Evolutionary conservation across 345 rosid genomes (phyloP), one percentile per base, ranked within the genome.

Genomic region (Brassica carinata): DNA sequence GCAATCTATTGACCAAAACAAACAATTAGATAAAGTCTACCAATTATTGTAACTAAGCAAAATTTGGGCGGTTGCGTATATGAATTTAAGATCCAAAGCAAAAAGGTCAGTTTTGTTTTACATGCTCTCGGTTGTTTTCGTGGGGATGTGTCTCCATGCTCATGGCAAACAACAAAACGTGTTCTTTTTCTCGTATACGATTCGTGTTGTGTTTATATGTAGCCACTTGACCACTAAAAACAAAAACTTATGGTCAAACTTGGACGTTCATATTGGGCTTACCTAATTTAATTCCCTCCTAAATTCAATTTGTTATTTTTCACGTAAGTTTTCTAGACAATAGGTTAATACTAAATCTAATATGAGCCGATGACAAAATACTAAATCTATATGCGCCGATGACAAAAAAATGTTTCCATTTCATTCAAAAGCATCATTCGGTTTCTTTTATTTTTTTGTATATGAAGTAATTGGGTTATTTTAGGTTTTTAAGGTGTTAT

Each of bases 41-140:
- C 1, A 59, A 69, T 14, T 4, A 8, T 75, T 64, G 11, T 11
- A 53, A 74, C 17, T 17, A 55, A 33, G 19, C 23, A 48, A 55
- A 55, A 2, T 0, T 34, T 70, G 83, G 73, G 77, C 77, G 83
- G 83, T 70, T 55, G 64, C 68, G 73, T 81, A 70, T 48, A 76
- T 27, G 80, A 80, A 80, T 71, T 33, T 65, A 3, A 8, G 23
- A 40, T 1, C 64, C 65, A 55, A 58, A 57, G 30, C 62, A 64
- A 75, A 81, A 81, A 76, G 84, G 77, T 14, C 17, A 75, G 58
- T 6, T 65, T 81, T 81, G 84, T 76, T 81, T 81, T 81, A 71
- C 77, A 71, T 81, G 80, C 76, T 40, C 67, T 64, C 9, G 8
- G 38, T 69, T 34, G 61, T 29, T 31, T 75, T 53, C 55, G 77